Base-by-base conservation (phyloP, 768 basidiomycete species). In the Scleroderma bovista region DNA sequence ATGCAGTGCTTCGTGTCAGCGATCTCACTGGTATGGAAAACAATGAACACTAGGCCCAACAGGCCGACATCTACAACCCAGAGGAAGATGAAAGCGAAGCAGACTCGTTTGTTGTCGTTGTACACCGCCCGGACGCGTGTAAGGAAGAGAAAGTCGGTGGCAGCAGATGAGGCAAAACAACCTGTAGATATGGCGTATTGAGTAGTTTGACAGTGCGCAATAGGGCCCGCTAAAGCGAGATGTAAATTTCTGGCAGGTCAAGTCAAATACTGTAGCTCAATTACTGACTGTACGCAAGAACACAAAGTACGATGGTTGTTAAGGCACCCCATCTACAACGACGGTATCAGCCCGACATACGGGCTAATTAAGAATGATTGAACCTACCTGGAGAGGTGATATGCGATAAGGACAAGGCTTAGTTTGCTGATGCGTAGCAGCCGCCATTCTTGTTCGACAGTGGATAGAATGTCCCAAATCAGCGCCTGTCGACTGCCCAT, bases 71-170 rank as follows among this genome's bases (percentile, higher is more conserved):
- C 52, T 9, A 44, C 56, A 15, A 68, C 51, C 68, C 68, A 69
- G 6, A 66, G 20, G 12, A 55, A 19, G 33, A 50, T 55, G 46
- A 67, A 59, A 43, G 59, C 34, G n/a, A 34, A 22, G 2, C 60
- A 44, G 12, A 68, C 46, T 22, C 24, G 17, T 24, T 9, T 36
- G 33, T 56, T 49, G 12, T 50, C 17, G 29, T 58, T 46, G 53
- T 59, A 69, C 12, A 69, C 59, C 1, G 68, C 68, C 19, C 60
- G 55, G 3, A 63, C 56, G 11, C 68, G 60, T 20, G 65, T 49
- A 56, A 67, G 62, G 51, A 69, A 66, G 26, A 69, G 59, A 12
- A 64, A 53, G 0, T 58, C 57, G 6, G 63, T 64, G 3, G 52
- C 47, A 0, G 64, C 17, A 7, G 36, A 34, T 47, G 46, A 10